A percentile compares a stretch with the other conserved stretches of the same genome.
Conservation (phyloP, 2,329 filamentous ascomycete species). For the Aspergillus japonicus region DNA sequence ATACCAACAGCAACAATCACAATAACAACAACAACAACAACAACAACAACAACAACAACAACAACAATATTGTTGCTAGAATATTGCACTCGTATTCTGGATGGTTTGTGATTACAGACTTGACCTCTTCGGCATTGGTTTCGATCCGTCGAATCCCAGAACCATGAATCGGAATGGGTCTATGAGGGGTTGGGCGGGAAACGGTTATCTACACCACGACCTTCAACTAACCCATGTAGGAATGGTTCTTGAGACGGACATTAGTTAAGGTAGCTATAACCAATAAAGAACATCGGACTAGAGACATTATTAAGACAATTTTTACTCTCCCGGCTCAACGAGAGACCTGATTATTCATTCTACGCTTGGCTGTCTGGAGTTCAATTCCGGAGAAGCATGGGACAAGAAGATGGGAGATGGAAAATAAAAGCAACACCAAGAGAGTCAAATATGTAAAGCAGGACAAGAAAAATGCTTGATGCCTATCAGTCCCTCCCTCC, state of each 20-base stretch:
- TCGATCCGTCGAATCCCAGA: conserved; percentile 4
- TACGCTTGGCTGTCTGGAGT: neutral
- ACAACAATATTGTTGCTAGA: neutral
- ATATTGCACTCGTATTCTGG: neutral
- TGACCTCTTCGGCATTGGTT: neutral
- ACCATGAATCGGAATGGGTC: conserved; percentile 9
- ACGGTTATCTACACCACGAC: neutral
- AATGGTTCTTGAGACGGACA: neutral
- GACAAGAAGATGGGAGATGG: neutral
- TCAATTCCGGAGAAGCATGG: neutral
- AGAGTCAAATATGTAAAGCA: neutral
- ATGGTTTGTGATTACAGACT: neutral
- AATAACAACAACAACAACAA: neutral
- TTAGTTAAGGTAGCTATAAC: neutral
- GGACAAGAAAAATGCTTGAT: neutral
- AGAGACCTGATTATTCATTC: neutral
- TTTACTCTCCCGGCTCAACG: neutral
- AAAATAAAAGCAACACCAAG: neutral
- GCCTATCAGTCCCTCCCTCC: neutral
- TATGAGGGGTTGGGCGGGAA: neutral
- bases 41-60: neutral
- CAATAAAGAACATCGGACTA: neutral
- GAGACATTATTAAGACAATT: neutral
- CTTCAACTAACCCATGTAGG: neutral
- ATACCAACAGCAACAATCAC: neutral